Evolutionary conservation across 768 basidiomycete species (phyloP).

Genomic region (Butyriboletus loyo): DNA sequence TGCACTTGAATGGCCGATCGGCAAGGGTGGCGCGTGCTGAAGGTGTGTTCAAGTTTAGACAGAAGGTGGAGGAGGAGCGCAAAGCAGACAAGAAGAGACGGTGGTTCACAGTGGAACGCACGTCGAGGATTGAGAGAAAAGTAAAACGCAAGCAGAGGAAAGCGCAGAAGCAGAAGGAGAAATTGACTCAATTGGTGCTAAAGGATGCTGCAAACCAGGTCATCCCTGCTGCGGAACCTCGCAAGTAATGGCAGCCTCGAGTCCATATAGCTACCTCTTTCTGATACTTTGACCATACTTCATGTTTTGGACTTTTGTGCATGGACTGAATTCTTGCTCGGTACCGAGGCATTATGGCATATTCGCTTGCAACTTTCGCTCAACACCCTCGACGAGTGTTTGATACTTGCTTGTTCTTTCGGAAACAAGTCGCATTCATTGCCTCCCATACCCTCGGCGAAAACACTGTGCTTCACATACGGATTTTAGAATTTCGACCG

Average conservation of each 20-base stretch:
- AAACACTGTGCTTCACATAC: too few relatives aligned
- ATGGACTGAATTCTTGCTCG: too few relatives aligned
- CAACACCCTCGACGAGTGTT: too few relatives aligned
- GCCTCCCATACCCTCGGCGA: too few relatives aligned
- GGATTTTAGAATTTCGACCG: too few relatives aligned
- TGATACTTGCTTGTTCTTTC: too few relatives aligned
- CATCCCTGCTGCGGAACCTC: constrained; percentile 36
- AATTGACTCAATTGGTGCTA: constrained; percentile 50
- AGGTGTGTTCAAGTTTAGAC: constrained; percentile 71
- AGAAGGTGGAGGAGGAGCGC: constrained; percentile 53
- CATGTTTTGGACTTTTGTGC: too few relatives aligned
- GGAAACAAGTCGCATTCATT: too few relatives aligned
- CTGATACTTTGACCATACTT: neutral
- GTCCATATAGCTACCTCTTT: neutral
- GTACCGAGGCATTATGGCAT: too few relatives aligned
- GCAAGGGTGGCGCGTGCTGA: constrained; percentile 65
- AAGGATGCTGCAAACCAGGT: constrained; percentile 58
- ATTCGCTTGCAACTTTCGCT: too few relatives aligned
- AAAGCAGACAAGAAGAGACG: constrained; percentile 60
- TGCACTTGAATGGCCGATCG: constrained; percentile 57
- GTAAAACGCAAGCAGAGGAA: constrained; percentile 43
- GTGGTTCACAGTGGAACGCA: constrained; percentile 38
- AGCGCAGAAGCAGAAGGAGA: constrained; percentile 48
- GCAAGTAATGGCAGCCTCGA: constrained; percentile 5
- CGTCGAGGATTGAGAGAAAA: constrained; percentile 37